phyloP scores from a whole-genome alignment of 129 eudicot genomes.

The Logfia minima region DNA sequence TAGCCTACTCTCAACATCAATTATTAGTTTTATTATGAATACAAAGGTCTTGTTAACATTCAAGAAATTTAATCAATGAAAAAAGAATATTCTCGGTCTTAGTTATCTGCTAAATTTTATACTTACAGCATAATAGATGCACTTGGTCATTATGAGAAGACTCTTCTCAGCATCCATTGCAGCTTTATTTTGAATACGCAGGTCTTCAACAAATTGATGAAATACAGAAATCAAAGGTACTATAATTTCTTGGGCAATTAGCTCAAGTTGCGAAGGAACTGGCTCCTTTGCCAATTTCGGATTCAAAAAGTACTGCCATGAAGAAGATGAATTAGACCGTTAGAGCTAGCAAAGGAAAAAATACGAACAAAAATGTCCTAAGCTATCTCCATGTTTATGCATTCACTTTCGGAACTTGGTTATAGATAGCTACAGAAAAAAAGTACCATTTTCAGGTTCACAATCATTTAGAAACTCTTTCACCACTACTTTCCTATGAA shows the following conservation, averaged over 20 bases:
- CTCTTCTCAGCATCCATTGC: conserved; percentile 52
- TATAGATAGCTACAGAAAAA: background rate
- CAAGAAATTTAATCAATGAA: conserved; percentile 39
- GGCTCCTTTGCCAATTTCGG: conserved; percentile 79
- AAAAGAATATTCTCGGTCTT: conserved; percentile 30
- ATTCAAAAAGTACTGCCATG: conserved; percentile 67
- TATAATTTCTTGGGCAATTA: conserved; percentile 54
- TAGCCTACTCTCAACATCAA: conserved; percentile 41
- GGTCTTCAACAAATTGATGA: conserved; percentile 49
- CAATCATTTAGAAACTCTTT: background rate
- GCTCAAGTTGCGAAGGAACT: conserved; percentile 66
- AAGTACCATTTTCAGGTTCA: background rate
- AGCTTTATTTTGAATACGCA: conserved; percentile 33
- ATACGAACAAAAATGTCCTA: background rate
- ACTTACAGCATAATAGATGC: conserved; percentile 76
- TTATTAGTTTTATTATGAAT: conserved; percentile 15
- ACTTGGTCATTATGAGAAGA: conserved; percentile 61
- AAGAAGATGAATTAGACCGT: background rate
- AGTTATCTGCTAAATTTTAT: background rate
- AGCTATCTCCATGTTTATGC: too few relatives aligned
- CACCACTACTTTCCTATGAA: background rate
- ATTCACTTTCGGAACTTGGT: background rate
- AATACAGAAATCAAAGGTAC: conserved; percentile 56
- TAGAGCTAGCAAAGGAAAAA: conserved; percentile 13
- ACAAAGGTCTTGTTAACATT: conserved; percentile 30